Evolutionary conservation across 1,284 basidiomycete species (phyloP), one percentile per base, ranked within the genome.

Genomic region (Marasmius fiardii): DNA sequence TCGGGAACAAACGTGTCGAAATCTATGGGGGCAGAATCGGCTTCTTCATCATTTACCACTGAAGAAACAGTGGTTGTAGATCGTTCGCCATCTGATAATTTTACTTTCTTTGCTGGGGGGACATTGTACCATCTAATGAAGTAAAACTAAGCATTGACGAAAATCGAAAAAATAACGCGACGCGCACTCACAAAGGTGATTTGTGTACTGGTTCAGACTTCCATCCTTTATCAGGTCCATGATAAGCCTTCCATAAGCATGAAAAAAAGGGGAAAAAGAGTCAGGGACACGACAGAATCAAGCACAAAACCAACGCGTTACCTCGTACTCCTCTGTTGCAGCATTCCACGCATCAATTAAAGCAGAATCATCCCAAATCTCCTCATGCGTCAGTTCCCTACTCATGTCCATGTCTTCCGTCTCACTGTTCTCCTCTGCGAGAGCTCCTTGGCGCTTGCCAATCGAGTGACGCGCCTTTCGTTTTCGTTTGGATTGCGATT

Each of bases 321-420:
- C 84, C 72, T 87, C 78, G 60, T 91, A 92, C 65, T 92, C 90
- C 55, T 88, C 87, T 60, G 78, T 81, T 18, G 89, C 90, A 57
- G 89, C 84, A 66, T 91, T 79, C 90, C 90, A 92, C 21, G 89
- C 90, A 53, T 86, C 78, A 43, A 92, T 80, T 56, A 92, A 78
- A 3, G 86, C 88, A 41, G 87, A 86, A 65, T 92, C 89, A 61
- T 92, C 90, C 89, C 89, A 92, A 39, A 90, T 83, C 64, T 92
- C 90, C 51, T 84, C 79, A 39, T 86, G 78, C 4, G 84, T 83
- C 55, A 91, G 74, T 55, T 82, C 76, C 50, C 84, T 75, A 60
- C 81, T 82, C 63, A 84, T 78, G 45, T 80, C 77, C 49, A 74
- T 71, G 8, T 72, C 72, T 6, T 52, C 56, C 39, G 44, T 53